These are phyloP conservation scores for Trypanosoma caninum DNA, from an alignment of 208 protist genomes.

Conservation along the genomic window DNA sequence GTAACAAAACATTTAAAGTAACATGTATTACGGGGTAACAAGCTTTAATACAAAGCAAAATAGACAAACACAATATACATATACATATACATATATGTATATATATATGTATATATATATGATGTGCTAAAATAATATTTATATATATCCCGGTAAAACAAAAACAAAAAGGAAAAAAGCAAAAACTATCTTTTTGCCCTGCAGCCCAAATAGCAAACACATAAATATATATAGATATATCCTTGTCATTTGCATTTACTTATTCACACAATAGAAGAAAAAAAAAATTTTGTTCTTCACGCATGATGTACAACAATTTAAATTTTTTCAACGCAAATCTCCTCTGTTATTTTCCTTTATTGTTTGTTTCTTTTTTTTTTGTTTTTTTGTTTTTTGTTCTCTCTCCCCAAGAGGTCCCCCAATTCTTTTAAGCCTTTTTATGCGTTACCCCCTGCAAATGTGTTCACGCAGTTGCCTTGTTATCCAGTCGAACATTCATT, in stretches of 20 bases:
- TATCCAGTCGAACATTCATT: slow-evolving; percentile 81
- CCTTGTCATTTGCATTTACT: background rate
- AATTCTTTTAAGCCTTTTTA: background rate
- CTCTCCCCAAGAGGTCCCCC: background rate
- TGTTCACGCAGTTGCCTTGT: slow-evolving; percentile 30
- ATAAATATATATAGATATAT: background rate
- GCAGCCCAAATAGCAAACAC: background rate
- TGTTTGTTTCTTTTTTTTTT: background rate
- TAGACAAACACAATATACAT: background rate
- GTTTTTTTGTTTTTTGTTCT: background rate
- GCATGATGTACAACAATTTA: no score
- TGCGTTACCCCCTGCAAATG: background rate
- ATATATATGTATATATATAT: slow-evolving; percentile 2
- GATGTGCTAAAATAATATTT: background rate
- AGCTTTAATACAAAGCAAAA: background rate
- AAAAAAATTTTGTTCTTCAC: no score
- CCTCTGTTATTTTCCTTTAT: background rate
- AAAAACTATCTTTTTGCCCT: no score
- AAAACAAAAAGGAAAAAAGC: slow-evolving; percentile 2
- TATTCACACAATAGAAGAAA: background rate
- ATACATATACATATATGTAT: slow-evolving; percentile 8
- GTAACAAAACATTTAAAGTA: no score
- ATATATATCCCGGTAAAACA: background rate
- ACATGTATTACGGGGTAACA: no score
- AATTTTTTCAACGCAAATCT: background rate